Evolutionary conservation across 176 grass and related monocot species (phyloP).

Genomic region (Tillandsia fasciculata): DNA sequence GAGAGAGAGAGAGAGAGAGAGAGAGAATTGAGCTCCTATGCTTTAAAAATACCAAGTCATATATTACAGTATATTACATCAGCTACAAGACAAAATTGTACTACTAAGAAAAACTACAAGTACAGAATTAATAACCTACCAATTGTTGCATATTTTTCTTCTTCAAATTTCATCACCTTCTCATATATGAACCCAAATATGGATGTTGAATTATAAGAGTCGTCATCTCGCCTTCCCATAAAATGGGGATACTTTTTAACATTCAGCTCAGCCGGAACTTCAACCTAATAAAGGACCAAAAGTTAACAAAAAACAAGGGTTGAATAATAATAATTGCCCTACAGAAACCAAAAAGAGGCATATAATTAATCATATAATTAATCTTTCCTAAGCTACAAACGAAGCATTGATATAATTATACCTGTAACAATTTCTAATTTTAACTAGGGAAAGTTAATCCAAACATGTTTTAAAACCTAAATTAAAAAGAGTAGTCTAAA

Average conservation of each 20-base stretch:
- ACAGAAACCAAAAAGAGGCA: neutral
- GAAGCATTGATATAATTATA: neutral
- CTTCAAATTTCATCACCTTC: conserved; percentile 17
- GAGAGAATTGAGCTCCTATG: too few relatives aligned
- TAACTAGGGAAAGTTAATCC: too few relatives aligned
- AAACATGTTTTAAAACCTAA: neutral
- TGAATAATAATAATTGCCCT: neutral
- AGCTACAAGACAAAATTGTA: too few relatives aligned
- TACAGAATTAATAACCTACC: conserved; percentile 21
- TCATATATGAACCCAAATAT: conserved; percentile 54
- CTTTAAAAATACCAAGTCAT: too few relatives aligned
- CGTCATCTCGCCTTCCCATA: conserved; percentile 24
- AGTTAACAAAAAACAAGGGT: conserved; percentile 3
- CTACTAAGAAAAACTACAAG: too few relatives aligned
- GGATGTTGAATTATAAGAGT: conserved; percentile 33
- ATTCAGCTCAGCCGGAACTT: conserved; percentile 26
- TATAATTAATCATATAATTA: too few relatives aligned
- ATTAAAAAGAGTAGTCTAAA: neutral
- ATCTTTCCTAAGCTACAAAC: too few relatives aligned
- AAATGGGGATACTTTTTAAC: conserved; percentile 53
- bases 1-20: too few relatives aligned
- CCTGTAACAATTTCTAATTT: too few relatives aligned
- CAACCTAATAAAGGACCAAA: conserved; percentile 30
- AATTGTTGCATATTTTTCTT: conserved; percentile 22
- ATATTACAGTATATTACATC: too few relatives aligned